Conservation (phyloP, 2,329 filamentous ascomycete genomes). For the Aspergillus bombycis region DNA sequence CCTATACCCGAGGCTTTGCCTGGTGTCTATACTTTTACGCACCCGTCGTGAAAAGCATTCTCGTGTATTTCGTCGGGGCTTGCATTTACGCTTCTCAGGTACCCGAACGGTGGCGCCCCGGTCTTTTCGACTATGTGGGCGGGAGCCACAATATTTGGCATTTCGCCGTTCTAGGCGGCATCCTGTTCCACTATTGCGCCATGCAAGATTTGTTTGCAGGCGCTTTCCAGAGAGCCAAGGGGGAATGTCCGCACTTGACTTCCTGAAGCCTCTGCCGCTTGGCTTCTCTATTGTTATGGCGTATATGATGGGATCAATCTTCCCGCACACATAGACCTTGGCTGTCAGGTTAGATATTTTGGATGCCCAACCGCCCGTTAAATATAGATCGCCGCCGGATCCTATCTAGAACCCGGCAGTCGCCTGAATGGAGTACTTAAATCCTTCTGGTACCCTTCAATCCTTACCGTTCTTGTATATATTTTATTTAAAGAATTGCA, state of each 20-base stretch:
- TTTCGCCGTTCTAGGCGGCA: slow-evolving; percentile 88
- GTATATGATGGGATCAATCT: background rate
- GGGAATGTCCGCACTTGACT: slow-evolving; percentile 41
- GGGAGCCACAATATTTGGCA: slow-evolving; percentile 99
- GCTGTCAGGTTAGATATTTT: background rate
- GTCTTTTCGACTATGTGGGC: slow-evolving; percentile 92
- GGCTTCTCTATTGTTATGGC: background rate
- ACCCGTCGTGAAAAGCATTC: slow-evolving; percentile 79
- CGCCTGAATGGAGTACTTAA: slow-evolving; percentile 26
- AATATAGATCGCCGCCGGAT: slow-evolving; percentile 15
- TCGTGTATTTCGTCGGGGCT: slow-evolving; percentile 84
- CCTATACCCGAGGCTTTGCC: slow-evolving; percentile 71
- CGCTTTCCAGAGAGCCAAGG: slow-evolving; percentile 70
- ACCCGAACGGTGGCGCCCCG: slow-evolving; percentile 89
- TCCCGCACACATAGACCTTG: background rate
- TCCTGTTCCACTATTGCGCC: slow-evolving; percentile 93
- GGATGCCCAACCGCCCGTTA: slow-evolving; percentile 1
- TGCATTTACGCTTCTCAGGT: slow-evolving; percentile 88
- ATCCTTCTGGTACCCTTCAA: slow-evolving; percentile 4
- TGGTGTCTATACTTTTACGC: slow-evolving; percentile 92
- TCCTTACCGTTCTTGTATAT: slow-evolving; percentile 18
- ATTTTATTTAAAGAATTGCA: slow-evolving; percentile 9
- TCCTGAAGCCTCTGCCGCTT: slow-evolving; percentile 18
- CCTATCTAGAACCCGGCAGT: slow-evolving; percentile 1
- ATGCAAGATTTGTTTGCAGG: slow-evolving; percentile 93